phyloP scores from a whole-genome alignment of 495 filamentous ascomycete genomes.

The Saxispiralis lemnorum region DNA sequence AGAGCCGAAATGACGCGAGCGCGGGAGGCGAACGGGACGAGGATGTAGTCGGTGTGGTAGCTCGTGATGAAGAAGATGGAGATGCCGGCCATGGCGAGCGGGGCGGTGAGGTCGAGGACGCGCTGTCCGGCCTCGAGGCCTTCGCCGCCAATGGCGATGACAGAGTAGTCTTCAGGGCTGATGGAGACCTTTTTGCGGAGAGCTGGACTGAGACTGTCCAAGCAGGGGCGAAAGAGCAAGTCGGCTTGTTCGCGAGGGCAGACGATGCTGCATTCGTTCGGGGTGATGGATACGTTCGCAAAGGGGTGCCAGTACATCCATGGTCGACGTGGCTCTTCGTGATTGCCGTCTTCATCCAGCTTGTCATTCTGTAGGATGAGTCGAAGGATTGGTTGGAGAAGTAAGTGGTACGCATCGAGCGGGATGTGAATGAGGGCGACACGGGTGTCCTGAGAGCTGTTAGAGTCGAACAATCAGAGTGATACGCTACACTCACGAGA shows the following conservation, averaged over 20 bases:
- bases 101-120: conserved; percentile 79
- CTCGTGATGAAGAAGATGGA: conserved; percentile 98
- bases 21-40: conserved; percentile 63
- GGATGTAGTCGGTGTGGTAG: conserved; percentile 92
- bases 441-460: conserved; percentile 51
- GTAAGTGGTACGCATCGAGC: conserved; percentile 57
- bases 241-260: conserved; percentile 57
- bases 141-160: conserved; percentile 71
- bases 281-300: conserved; percentile 82
- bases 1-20: conserved; percentile 57
- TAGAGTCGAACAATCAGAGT: neutral
- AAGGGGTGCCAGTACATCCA: conserved; percentile 50
- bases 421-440: conserved; percentile 86
- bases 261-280: conserved; percentile 81
- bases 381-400: conserved; percentile 66
- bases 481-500: conserved; percentile 16
- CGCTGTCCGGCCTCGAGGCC: conserved; percentile 87
- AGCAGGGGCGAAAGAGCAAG: conserved; percentile 53
- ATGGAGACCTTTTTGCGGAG: conserved; percentile 44
- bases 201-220: conserved; percentile 28
- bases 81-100: conserved; percentile 78
- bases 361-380: conserved; percentile 46
- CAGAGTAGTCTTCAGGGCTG: conserved; percentile 66
- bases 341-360: conserved; percentile 16
- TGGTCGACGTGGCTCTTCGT: conserved; percentile 8